A percentile compares a stretch with the other conserved stretches of the same genome.
phyloP scores from a whole-genome alignment of 2,329 filamentous ascomycete species.

The Cytospora piceae region DNA sequence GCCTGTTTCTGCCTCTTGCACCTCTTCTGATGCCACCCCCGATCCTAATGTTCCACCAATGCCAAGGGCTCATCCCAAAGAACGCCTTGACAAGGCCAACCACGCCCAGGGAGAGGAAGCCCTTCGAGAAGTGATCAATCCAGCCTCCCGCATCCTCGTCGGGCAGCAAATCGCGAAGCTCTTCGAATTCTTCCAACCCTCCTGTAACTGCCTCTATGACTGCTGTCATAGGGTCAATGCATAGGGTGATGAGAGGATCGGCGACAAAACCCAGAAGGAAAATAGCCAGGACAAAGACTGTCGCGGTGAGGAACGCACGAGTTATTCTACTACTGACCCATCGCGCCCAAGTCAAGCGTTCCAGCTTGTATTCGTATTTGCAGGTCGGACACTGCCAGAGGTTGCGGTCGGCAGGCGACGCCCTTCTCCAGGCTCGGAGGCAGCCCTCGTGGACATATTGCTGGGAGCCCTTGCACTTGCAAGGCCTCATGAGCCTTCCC shows the following conservation, averaged over 20 bases:
- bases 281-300: constrained; percentile 71
- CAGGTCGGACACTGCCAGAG: constrained; percentile 91
- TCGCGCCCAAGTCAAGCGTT: constrained; percentile 74
- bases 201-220: constrained; percentile 56
- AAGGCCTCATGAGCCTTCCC: constrained; percentile 83
- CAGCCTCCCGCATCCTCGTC: constrained; percentile 65
- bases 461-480: constrained; percentile 89
- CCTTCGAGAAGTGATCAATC: constrained; percentile 85
- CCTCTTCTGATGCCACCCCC: constrained; percentile 57
- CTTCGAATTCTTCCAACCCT: constrained; percentile 45
- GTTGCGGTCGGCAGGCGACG: constrained; percentile 70
- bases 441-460: constrained; percentile 95
- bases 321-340: constrained; percentile 68
- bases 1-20: constrained; percentile 72
- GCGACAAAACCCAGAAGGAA: constrained; percentile 90
- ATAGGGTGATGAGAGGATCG: constrained; percentile 88
- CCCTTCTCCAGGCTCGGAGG: constrained; percentile 78
- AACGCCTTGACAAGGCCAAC: constrained; percentile 84
- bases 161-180: constrained; percentile 42
- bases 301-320: constrained; percentile 71
- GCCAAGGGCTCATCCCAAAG: constrained; percentile 72
- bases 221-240: constrained; percentile 75
- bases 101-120: constrained; percentile 85
- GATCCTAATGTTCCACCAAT: constrained; percentile 76
- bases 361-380: constrained; percentile 78